A percentile compares a stretch with the other conserved stretches of the same genome.
Conservation (phyloP, 1,284 basidiomycete species). For the Neotropicomus parvogracilis region DNA sequence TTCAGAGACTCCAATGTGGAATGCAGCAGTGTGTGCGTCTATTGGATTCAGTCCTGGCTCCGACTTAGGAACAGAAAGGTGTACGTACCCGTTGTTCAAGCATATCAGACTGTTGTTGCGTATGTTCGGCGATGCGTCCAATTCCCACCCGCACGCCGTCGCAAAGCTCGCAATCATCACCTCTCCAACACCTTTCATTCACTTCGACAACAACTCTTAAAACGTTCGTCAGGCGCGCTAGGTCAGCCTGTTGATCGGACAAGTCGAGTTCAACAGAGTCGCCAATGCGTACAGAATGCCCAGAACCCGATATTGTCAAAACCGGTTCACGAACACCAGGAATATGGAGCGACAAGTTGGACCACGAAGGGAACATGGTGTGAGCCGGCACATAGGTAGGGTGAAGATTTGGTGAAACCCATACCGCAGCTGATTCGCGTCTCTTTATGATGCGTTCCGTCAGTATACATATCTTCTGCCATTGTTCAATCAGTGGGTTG, state of each 20-base stretch:
- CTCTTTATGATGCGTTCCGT: constrained; percentile 83
- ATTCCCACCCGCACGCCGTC: constrained; percentile 79
- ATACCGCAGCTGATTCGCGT: constrained; percentile 84
- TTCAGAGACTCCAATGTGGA: constrained; percentile 72
- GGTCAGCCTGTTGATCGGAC: constrained; percentile 63
- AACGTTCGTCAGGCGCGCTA: constrained; percentile 77
- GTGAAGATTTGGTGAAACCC: constrained; percentile 60
- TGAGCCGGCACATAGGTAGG: constrained; percentile 64
- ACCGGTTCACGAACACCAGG: constrained; percentile 15
- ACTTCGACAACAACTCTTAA: constrained; percentile 76
- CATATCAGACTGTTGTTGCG: constrained; percentile 72
- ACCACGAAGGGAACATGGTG: constrained; percentile 48
- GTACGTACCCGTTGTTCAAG: constrained; percentile 72
- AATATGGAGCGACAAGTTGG: constrained; percentile 31
- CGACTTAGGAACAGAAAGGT: background rate
- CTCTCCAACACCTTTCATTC: constrained; percentile 73
- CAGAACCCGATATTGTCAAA: constrained; percentile 27
- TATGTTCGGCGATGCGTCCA: constrained; percentile 62
- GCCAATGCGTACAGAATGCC: constrained; percentile 26
- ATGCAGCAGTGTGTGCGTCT: constrained; percentile 59
- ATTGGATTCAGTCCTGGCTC: constrained; percentile 1
- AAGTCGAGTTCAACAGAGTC: constrained; percentile 21
- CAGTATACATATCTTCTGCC: constrained; percentile 84
- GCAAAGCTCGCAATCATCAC: constrained; percentile 77
- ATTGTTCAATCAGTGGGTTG: constrained; percentile 76